phyloP scores from a whole-genome alignment of 345 rosid species.

The Dimocarpus longan region DNA sequence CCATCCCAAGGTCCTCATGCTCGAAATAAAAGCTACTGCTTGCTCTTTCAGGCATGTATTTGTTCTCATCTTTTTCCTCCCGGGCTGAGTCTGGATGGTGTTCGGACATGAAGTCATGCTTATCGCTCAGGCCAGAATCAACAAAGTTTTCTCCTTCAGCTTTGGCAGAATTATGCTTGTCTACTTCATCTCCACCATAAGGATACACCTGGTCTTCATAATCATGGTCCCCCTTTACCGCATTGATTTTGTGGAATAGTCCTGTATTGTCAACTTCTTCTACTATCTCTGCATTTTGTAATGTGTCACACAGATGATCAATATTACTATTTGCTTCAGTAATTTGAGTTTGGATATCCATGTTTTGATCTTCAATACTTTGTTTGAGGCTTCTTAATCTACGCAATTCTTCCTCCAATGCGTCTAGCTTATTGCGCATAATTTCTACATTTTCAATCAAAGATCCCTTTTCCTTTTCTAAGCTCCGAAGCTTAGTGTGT shows the following conservation, averaged over 20 bases:
- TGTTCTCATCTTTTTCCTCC: slow-evolving; percentile 43
- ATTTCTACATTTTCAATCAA: slow-evolving; percentile 42
- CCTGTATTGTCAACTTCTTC: slow-evolving; percentile 46
- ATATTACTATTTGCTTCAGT: slow-evolving; percentile 48
- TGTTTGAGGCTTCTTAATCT: slow-evolving; percentile 53
- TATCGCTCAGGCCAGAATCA: slow-evolving; percentile 26
- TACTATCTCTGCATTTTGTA: slow-evolving; percentile 55
- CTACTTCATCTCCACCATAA: slow-evolving; percentile 15
- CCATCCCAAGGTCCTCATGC: slow-evolving; percentile 42
- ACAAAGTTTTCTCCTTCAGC: slow-evolving; percentile 21
- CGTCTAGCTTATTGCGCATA: slow-evolving; percentile 45
- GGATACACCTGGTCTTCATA: neutral
- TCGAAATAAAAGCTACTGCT: slow-evolving; percentile 39
- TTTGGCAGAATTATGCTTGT: neutral
- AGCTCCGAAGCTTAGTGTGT: slow-evolving; percentile 47
- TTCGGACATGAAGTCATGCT: slow-evolving; percentile 23
- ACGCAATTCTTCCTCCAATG: slow-evolving; percentile 60
- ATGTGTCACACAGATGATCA: slow-evolving; percentile 53
- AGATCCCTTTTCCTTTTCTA: slow-evolving; percentile 64
- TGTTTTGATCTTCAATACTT: slow-evolving; percentile 48
- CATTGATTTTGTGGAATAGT: slow-evolving; percentile 26
- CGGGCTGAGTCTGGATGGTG: slow-evolving; percentile 22
- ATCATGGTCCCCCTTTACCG: slow-evolving; percentile 27
- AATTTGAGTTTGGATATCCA: slow-evolving; percentile 48
- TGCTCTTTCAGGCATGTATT: slow-evolving; percentile 40